Conservation (phyloP, 192 early-diverging fungal species). For the Pilaira anomala region DNA sequence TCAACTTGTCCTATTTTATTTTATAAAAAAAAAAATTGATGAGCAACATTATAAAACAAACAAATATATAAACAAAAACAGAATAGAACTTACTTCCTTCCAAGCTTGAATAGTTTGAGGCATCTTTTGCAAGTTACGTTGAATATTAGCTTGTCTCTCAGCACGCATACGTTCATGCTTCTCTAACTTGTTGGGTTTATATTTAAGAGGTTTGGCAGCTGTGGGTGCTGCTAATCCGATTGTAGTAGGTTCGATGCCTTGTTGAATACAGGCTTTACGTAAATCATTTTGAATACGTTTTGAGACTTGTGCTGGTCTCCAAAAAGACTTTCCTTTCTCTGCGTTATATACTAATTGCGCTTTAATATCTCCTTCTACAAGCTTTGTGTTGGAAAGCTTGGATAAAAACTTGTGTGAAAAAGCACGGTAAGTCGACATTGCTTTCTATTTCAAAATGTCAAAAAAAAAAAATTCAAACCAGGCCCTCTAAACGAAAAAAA, state of each 20-base stretch:
- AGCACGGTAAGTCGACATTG: constrained; percentile 20
- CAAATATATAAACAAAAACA: neutral
- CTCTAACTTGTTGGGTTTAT: constrained; percentile 37
- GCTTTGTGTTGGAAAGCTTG: constrained; percentile 11
- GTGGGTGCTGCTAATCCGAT: constrained; percentile 47
- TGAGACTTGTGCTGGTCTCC: constrained; percentile 49
- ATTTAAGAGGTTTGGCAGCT: constrained; percentile 35
- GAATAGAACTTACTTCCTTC: constrained; percentile 30
- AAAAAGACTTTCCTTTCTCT: constrained; percentile 36
- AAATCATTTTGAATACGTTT: constrained; percentile 56
- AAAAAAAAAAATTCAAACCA: constrained; percentile 7
- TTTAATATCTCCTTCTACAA: constrained; percentile 18
- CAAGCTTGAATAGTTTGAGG: constrained; percentile 37
- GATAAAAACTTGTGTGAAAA: constrained; percentile 24
- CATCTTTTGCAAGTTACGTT: constrained; percentile 37
- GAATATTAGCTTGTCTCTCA: constrained; percentile 37
- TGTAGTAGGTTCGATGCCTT: constrained; percentile 43
- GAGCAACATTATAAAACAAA: neutral
- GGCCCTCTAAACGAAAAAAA: neutral
- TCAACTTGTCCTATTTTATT: constrained; percentile 34
- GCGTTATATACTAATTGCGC: constrained; percentile 31
- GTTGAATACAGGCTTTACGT: constrained; percentile 57
- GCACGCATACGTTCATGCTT: constrained; percentile 40
- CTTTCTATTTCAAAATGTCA: neutral
- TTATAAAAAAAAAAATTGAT: constrained; percentile 8